phyloP scores from a whole-genome alignment of 345 rosid species.

The Cardamine occulta region DNA sequence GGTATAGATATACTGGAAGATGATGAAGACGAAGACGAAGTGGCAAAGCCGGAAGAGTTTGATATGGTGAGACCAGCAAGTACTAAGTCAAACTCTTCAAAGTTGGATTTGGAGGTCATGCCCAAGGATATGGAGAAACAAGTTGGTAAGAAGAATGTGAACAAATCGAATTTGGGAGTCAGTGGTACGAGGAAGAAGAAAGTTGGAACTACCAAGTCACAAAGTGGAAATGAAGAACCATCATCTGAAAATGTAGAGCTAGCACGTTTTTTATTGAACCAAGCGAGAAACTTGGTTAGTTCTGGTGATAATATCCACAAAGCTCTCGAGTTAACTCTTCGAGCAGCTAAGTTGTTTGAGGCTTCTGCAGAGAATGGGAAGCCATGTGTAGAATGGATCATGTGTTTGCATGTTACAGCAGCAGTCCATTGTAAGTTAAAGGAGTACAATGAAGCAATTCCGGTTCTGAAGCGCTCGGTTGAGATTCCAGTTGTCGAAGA shows the following conservation, averaged over 20 bases:
- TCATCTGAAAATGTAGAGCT: conserved; percentile 55
- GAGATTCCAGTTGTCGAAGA: conserved; percentile 69
- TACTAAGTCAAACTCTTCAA: conserved; percentile 50
- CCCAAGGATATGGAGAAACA: conserved; percentile 43
- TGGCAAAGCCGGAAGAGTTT: conserved; percentile 51
- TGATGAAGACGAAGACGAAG: conserved; percentile 46
- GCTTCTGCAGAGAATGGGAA: conserved; percentile 55
- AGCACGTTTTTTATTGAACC: conserved; percentile 74
- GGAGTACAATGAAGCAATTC: conserved; percentile 72
- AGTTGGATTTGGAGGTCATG: conserved; percentile 32
- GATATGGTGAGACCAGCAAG: conserved; percentile 50
- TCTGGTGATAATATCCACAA: conserved; percentile 70
- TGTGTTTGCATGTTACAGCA: conserved; percentile 89
- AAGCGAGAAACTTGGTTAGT: conserved; percentile 72
- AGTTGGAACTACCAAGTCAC: conserved; percentile 45
- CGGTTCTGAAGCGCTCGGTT: conserved; percentile 73
- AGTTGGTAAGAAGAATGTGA: conserved; percentile 48
- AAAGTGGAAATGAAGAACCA: conserved; percentile 55
- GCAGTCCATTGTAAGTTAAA: conserved; percentile 82
- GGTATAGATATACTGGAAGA: conserved; percentile 60
- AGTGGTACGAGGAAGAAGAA: conserved; percentile 56
- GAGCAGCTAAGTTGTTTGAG: conserved; percentile 78
- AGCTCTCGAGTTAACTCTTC: conserved; percentile 75
- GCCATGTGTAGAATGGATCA: conserved; percentile 71
- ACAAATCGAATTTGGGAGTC: conserved; percentile 49